Conservation (phyloP, 2,329 filamentous ascomycete genomes). For the Oidium heveae region DNA sequence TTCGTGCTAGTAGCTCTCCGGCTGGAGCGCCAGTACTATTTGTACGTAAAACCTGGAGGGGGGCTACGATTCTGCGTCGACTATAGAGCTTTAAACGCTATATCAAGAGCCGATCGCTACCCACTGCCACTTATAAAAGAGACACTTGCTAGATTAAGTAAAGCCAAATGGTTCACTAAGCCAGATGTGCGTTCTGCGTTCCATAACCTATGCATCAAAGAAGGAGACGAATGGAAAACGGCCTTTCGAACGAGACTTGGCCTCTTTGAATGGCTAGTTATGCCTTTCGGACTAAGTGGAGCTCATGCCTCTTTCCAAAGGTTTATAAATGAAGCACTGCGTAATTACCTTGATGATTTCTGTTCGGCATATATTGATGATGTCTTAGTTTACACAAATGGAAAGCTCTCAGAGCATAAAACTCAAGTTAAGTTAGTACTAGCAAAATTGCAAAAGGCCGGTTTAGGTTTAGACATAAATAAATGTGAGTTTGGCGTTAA, state of each 20-base stretch:
- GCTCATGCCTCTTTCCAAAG: neutral
- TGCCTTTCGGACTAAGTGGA: neutral
- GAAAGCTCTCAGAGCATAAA: neutral
- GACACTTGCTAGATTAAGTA: neutral
- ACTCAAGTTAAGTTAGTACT: neutral
- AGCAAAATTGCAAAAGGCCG: neutral
- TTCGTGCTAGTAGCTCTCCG: neutral
- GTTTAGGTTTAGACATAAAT: neutral
- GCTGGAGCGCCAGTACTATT: neutral
- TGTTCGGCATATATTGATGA: neutral
- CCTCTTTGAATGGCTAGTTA: neutral
- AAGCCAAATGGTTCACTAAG: neutral
- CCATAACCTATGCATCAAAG: neutral
- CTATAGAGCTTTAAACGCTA: neutral
- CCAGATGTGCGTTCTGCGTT: neutral
- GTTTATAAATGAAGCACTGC: neutral
- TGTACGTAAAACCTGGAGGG: neutral
- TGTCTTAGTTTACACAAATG: neutral
- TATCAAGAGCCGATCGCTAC: neutral
- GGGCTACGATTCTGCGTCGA: neutral
- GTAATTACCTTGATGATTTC: neutral
- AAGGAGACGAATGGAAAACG: neutral
- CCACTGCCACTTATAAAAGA: neutral
- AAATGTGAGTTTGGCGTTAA: neutral
- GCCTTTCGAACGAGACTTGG: neutral